A percentile compares a stretch with the other conserved stretches of the same genome.
phyloP scores from a whole-genome alignment of 805 yeast species.

The Candida sithepensis region DNA sequence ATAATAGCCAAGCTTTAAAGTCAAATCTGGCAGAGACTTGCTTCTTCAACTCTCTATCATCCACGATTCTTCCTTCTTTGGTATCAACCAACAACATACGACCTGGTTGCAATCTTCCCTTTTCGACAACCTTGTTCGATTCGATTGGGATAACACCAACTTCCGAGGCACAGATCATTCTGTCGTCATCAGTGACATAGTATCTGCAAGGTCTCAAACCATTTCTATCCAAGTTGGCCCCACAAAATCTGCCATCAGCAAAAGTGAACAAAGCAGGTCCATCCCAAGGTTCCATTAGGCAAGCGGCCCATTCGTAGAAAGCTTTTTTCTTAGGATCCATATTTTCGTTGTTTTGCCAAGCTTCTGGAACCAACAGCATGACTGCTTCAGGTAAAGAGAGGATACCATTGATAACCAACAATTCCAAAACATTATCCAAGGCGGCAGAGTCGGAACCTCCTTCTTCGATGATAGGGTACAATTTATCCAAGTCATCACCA shows the following conservation, averaged over 20 bases:
- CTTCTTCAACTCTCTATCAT: constrained; percentile 82
- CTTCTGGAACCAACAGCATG: constrained; percentile 96
- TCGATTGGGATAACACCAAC: constrained; percentile 94
- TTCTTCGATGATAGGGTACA: constrained; percentile 94
- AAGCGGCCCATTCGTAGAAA: constrained; percentile 98
- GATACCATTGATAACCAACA: constrained; percentile 87
- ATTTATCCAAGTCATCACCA: constrained; percentile 85
- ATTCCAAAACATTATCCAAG: constrained; percentile 89
- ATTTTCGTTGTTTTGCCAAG: constrained; percentile 84
- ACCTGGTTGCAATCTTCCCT: constrained; percentile 95
- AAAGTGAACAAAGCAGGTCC: constrained; percentile 97
- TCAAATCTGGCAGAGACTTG: constrained; percentile 79
- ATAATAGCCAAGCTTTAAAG: constrained; percentile 89
- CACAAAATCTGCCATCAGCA: constrained; percentile 96
- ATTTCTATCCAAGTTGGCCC: constrained; percentile 96
- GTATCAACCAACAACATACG: constrained; percentile 95
- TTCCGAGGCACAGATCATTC: constrained; percentile 97
- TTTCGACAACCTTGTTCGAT: constrained; percentile 74
- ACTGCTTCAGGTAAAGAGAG: constrained; percentile 93
- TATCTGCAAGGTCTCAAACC: constrained; percentile 98
- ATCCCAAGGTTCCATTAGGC: constrained; percentile 99
- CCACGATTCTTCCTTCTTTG: constrained; percentile 86
- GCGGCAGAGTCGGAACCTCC: constrained; percentile 99
- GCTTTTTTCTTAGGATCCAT: constrained; percentile 93
- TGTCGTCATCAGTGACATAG: constrained; percentile 90